Evolutionary conservation across 2,329 filamentous ascomycete species (phyloP).

Genomic region (Leptoxyphium fumago): DNA sequence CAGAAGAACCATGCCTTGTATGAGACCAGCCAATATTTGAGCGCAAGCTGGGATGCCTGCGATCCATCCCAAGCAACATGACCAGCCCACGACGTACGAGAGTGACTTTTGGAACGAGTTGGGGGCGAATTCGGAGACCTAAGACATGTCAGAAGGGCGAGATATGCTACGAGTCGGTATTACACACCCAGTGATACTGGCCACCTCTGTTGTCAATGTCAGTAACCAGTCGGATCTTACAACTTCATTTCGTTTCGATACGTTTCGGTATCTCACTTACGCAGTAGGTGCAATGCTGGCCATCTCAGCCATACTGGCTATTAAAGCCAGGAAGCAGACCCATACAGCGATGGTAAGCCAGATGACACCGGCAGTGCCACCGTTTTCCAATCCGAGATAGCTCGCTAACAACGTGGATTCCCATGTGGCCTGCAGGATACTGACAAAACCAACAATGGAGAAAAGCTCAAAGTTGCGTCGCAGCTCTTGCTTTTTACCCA

Average conservation of each 20-base stretch:
- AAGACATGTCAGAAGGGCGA: not conserved
- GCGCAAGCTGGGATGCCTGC: not conserved
- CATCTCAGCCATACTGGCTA: constrained; percentile 20
- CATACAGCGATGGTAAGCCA: constrained; percentile 36
- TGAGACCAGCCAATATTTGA: constrained; percentile 12
- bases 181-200: constrained; percentile 28
- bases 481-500: constrained; percentile 1
- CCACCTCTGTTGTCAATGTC: constrained; percentile 22
- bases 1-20: constrained; percentile 19
- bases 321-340: constrained; percentile 16
- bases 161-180: too few relatives aligned
- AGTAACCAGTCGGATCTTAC: too few relatives aligned
- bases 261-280: too few relatives aligned
- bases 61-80: constrained; percentile 19
- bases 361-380: constrained; percentile 37
- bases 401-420: not conserved
- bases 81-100: constrained; percentile 5
- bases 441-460: not conserved
- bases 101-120: not conserved
- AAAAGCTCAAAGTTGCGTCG: not conserved
- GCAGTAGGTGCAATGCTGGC: constrained; percentile 23
- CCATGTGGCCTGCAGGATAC: not conserved
- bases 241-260: not conserved
- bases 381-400: constrained; percentile 19
- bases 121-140: constrained; percentile 1